Base-by-base conservation (phyloP, 257 asterid genomes). In the Echium plantagineum region DNA sequence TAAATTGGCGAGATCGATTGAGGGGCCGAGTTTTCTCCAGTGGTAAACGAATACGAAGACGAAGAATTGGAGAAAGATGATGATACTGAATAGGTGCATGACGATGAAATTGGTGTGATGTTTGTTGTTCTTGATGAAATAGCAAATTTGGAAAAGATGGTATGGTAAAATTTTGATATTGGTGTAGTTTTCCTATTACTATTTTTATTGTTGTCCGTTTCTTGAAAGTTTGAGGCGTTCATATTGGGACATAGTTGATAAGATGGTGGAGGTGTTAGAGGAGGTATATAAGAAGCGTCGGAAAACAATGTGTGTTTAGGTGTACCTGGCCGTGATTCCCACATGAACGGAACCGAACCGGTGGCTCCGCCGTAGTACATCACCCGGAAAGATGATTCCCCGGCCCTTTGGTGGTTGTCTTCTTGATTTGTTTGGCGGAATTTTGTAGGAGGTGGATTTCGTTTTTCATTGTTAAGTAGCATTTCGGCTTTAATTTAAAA, bases 321-420 rank as follows among this genome's bases (percentile, higher is more conserved):
- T 32, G 93, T 84, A 0, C 93, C 89, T 49, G 93, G 93, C 77
- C 71, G 81, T 22, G 93, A 78, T 62, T 84, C 88, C 93, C 93
- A 84, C 38, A 60, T 2, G 67, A 84, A 84, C 5, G 89, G 93
- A 58, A 84, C 78, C 0, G 86, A 55, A 21, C 88, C 82, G 51
- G 75, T 55, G 49, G 81, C 79, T 20, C 75, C 91, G 20, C 77
- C 88, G 70, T 80, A 84, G 79, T 81, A 81, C 71, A 71, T 64
- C 63, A 79, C 79, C 66, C 85, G 54, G 70, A 79, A 75, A 17
- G 88, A 77, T 15, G 82, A 64, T 49, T 81, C 87, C 10, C 75
- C n/a, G n/a, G n/a, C 79, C 12, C n/a, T 57, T 24, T n/a, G 21
- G n/a, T 28, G 31, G 5, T 12, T 56, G 60, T 56, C 60, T 22